Conservation (phyloP, 2,329 filamentous ascomycete species). For the Paraphoma sp. region DNA sequence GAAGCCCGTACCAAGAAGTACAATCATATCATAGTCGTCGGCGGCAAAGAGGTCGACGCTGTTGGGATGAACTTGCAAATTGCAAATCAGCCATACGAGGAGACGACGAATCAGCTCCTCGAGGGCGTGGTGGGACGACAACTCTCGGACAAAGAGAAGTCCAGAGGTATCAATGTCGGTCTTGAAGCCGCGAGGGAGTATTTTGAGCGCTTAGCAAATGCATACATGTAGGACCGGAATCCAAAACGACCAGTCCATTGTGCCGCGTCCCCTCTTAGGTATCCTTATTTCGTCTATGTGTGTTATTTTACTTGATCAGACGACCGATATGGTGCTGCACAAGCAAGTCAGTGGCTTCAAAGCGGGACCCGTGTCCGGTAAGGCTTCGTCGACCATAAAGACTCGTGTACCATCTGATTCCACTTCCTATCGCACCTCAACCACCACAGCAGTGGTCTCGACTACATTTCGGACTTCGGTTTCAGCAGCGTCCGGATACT, state of each 20-base stretch:
- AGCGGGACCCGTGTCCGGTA: not conserved
- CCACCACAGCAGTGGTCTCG: not conserved
- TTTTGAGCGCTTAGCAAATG: constrained; percentile 36
- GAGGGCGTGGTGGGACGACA: constrained; percentile 35
- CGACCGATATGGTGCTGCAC: not conserved
- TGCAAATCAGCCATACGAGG: constrained; percentile 48
- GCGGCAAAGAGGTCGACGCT: constrained; percentile 49
- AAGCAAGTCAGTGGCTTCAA: too few species aligned
- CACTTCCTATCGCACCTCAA: not conserved
- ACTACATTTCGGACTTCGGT: not conserved
- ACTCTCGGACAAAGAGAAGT: constrained; percentile 19
- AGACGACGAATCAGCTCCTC: constrained; percentile 36
- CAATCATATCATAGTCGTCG: constrained; percentile 75
- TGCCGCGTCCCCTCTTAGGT: too few species aligned
- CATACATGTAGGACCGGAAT: constrained; percentile 29
- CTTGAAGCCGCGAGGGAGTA: constrained; percentile 33
- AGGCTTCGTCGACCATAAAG: not conserved
- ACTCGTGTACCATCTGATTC: not conserved
- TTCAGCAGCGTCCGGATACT: not conserved
- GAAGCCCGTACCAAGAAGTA: constrained; percentile 77
- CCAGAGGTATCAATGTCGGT: constrained; percentile 19
- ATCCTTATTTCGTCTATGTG: too few species aligned
- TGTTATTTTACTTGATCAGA: too few species aligned
- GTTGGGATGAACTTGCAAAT: constrained; percentile 35
- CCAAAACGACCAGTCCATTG: not conserved